Percentiles rank a stretch among this genome's conserved stretches.
Conservation (phyloP, 176 grass and related monocot genomes). For the Paspalum notatum region DNA sequence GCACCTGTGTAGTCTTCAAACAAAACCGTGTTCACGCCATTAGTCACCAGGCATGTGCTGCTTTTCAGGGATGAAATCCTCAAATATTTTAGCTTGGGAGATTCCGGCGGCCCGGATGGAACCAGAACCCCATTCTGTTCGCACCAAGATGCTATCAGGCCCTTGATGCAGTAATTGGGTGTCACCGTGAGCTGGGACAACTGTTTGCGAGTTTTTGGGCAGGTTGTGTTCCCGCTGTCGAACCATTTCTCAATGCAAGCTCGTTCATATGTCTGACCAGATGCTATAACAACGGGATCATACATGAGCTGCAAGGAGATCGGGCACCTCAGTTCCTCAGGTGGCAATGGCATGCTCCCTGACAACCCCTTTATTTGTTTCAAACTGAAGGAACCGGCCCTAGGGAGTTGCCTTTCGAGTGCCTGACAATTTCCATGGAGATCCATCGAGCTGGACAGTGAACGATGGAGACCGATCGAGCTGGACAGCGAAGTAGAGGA, state of each 20-base stretch:
- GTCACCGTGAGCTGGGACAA: conserved; percentile 65
- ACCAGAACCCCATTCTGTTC: conserved; percentile 67
- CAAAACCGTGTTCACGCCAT: conserved; percentile 31
- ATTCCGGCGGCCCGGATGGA: conserved; percentile 68
- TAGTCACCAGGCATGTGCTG: conserved; percentile 42
- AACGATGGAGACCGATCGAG: conserved; percentile 5
- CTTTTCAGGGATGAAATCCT: conserved; percentile 48
- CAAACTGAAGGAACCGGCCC: conserved; percentile 48
- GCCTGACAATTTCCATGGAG: conserved; percentile 29
- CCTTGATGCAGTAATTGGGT: conserved; percentile 86
- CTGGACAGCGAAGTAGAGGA: conserved; percentile 43
- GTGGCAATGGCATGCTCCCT: conserved; percentile 72
- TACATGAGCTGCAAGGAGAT: conserved; percentile 93
- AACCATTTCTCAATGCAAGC: conserved; percentile 96
- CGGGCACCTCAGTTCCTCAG: conserved; percentile 84
- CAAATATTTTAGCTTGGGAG: conserved; percentile 71
- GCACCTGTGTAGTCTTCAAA: conserved; percentile 28
- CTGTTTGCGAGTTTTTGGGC: conserved; percentile 81
- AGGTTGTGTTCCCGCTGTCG: conserved; percentile 62
- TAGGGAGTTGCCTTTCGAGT: conserved; percentile 45
- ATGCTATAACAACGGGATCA: conserved; percentile 78
- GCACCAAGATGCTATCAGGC: conserved; percentile 83
- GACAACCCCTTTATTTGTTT: conserved; percentile 62
- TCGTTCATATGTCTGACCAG: conserved; percentile 91
- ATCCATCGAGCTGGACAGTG: conserved; percentile 38